Conservation (phyloP, 805 yeast species). For the Nakazawaea anatomiae region DNA sequence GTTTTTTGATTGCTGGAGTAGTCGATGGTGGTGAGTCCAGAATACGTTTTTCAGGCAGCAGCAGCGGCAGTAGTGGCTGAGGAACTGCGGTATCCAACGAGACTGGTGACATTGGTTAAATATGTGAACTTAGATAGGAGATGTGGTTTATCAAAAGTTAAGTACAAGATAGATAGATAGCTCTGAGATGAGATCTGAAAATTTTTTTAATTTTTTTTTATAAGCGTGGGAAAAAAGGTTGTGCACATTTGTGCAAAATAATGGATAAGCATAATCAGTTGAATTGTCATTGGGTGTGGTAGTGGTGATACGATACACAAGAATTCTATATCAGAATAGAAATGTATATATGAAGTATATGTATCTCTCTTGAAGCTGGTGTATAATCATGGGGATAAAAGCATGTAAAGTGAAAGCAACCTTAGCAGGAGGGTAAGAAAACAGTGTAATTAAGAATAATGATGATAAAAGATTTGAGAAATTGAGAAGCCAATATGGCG, state of each 20-base stretch:
- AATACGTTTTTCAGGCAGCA: background rate
- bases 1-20: background rate
- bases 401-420: no score
- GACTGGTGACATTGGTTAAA: slow-evolving; percentile 1
- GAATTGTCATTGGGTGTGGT: slow-evolving; percentile 1
- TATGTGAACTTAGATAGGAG: no score
- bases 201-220: slow-evolving; percentile 1
- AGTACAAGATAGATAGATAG: background rate
- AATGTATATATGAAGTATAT: background rate
- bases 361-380: background rate
- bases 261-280: background rate
- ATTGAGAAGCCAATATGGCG: no score
- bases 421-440: background rate
- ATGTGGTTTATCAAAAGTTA: no score
- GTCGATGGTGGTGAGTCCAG: slow-evolving; percentile 7
- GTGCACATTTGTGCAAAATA: background rate
- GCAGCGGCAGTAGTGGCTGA: background rate
- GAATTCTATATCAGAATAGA: no score
- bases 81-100: slow-evolving; percentile 1
- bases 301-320: no score
- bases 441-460: background rate
- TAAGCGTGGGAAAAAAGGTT: background rate
- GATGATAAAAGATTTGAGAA: background rate
- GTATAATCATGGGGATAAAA: no score
- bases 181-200: background rate